These are phyloP conservation scores for Exophiala xenobiotica DNA, from an alignment of 2,329 filamentous ascomycete species.

Conservation along the genomic window DNA sequence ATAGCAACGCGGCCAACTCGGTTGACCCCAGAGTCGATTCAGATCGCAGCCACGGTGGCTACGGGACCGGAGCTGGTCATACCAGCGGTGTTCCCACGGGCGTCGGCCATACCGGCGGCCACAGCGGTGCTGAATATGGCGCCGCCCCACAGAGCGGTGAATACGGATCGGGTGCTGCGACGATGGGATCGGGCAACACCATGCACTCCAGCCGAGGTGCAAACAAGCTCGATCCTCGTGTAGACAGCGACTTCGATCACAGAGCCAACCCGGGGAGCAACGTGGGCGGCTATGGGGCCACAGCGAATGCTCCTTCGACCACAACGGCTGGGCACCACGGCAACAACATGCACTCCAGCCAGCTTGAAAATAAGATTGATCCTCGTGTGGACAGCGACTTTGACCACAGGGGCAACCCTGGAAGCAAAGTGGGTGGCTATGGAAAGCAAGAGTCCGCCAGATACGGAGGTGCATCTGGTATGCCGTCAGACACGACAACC, in stretches of 20 bases:
- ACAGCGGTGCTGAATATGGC: too few species aligned
- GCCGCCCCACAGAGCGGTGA: too few species aligned
- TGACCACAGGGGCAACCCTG: constrained; percentile 12
- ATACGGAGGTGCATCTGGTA: too few species aligned
- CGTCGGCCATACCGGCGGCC: too few species aligned
- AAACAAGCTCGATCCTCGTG: constrained; percentile 42
- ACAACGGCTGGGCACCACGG: constrained; percentile 27
- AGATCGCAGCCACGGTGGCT: constrained; percentile 28
- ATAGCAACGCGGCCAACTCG: constrained; percentile 47
- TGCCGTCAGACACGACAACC: neutral
- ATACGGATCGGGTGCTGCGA: too few species aligned
- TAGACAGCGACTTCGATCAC: constrained; percentile 34
- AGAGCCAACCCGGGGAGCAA: constrained; percentile 13
- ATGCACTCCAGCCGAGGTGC: constrained; percentile 39
- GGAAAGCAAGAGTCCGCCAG: too few species aligned
- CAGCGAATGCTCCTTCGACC: constrained; percentile 2
- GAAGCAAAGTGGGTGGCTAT: constrained; percentile 2
- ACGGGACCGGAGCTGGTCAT: constrained; percentile 32
- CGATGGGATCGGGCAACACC: too few species aligned
- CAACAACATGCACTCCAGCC: constrained; percentile 28
- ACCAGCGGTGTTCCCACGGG: neutral
- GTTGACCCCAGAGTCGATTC: constrained; percentile 38
- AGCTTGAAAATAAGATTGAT: constrained; percentile 45
- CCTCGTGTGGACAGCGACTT: constrained; percentile 33
- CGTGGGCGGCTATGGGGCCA: constrained; percentile 3